A percentile compares a stretch with the other conserved stretches of the same genome.
Evolutionary conservation across 2,329 filamentous ascomycete species (phyloP).

Genomic region (Diaporthe citri): DNA sequence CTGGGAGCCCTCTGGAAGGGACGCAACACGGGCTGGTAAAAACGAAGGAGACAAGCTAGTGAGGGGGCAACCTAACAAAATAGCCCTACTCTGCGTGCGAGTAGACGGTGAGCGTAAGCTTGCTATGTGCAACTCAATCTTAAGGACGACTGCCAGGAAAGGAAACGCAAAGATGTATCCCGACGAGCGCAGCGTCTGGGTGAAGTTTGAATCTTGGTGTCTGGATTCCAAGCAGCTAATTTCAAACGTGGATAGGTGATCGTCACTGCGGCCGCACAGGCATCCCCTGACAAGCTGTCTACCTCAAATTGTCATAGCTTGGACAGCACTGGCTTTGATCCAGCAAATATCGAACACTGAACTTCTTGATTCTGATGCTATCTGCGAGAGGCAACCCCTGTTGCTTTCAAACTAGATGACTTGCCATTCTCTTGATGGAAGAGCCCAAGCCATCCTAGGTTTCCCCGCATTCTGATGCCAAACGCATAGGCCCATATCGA

Average conservation of each 20-base stretch:
- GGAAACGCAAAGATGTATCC: neutral
- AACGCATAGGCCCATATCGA: too few relatives aligned
- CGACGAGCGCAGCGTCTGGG: neutral
- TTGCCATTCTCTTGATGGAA: neutral
- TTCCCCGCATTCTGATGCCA: neutral
- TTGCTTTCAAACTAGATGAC: neutral
- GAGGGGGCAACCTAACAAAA: neutral
- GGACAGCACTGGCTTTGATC: neutral
- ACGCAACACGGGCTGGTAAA: neutral
- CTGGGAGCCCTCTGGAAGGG: neutral
- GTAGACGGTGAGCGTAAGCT: neutral
- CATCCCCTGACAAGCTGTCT: neutral
- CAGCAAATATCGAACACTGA: neutral
- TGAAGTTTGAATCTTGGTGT: neutral
- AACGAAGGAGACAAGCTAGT: neutral
- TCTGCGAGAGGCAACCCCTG: neutral
- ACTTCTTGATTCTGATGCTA: neutral
- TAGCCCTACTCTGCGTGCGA: neutral
- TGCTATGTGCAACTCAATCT: neutral
- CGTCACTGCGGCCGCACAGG: neutral
- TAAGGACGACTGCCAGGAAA: neutral
- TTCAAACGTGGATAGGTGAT: constrained; percentile 1
- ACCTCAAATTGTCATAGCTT: neutral
- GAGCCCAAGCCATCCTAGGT: neutral
- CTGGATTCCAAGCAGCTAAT: too few relatives aligned